A percentile compares a stretch with the other conserved stretches of the same genome.
Evolutionary conservation across 352 stramenopile species (phyloP).

Genomic region (Globisporangium nagaii): DNA sequence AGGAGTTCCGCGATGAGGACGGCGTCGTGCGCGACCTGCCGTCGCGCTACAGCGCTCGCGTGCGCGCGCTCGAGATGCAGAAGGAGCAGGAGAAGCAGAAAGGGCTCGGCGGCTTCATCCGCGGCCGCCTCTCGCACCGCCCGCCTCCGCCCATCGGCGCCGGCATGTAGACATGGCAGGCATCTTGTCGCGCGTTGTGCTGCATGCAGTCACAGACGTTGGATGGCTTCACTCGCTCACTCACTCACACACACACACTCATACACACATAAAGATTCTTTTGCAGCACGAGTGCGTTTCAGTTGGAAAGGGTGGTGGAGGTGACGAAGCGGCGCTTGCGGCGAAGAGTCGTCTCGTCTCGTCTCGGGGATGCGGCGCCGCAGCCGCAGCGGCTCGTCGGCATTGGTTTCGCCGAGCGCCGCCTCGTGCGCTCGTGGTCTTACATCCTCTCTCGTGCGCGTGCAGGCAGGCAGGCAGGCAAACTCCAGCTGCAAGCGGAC

Average conservation of each 20-base stretch:
- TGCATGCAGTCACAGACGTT: no score
- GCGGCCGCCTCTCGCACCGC: slow-evolving; percentile 63
- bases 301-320: no score
- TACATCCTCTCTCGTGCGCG: not conserved
- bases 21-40: slow-evolving; percentile 74
- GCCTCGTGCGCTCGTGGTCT: not conserved
- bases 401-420: slow-evolving; percentile 1
- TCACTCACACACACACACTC: not conserved
- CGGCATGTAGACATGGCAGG: slow-evolving; percentile 8
- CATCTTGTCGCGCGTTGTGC: no score
- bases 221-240: not conserved
- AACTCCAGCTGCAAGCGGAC: slow-evolving; percentile 1
- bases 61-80: slow-evolving; percentile 76
- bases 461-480: not conserved
- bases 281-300: no score
- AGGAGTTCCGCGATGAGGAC: slow-evolving; percentile 78
- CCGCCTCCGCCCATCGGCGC: slow-evolving; percentile 18
- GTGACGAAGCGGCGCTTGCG: not conserved
- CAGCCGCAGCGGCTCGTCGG: not conserved
- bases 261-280: slow-evolving; percentile 1
- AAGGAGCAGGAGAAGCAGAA: slow-evolving; percentile 80
- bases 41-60: slow-evolving; percentile 67
- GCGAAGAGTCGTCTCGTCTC: not conserved
- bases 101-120: slow-evolving; percentile 78
- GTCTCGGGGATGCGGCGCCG: not conserved